Conservation (phyloP, 106 monocot species). For the Allium fistulosum region DNA sequence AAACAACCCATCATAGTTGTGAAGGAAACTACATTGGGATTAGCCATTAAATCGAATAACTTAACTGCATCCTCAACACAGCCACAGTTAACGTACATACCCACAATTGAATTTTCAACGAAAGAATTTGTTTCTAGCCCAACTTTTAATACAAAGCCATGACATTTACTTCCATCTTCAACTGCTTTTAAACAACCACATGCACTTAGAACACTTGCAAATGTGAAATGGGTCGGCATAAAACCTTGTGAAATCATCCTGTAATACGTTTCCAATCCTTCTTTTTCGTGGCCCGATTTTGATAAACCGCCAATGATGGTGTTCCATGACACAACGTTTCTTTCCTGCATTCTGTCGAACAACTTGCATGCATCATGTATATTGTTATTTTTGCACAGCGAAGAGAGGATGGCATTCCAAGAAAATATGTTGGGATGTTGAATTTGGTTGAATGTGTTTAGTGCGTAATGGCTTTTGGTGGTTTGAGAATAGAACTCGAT, state of each 20-base stretch:
- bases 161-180: conserved; percentile 41
- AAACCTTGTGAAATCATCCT: conserved; percentile 49
- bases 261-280: conserved; percentile 47
- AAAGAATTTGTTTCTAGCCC: conserved; percentile 47
- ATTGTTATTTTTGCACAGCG: conserved; percentile 26
- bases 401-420: conserved; percentile 61
- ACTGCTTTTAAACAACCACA: conserved; percentile 35
- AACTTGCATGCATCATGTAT: conserved; percentile 32
- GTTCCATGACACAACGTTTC: conserved; percentile 83
- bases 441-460: conserved; percentile 36
- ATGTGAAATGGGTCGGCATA: conserved; percentile 59
- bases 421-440: conserved; percentile 58
- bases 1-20: conserved; percentile 89
- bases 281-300: conserved; percentile 16
- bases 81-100: conserved; percentile 70
- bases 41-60: conserved; percentile 48
- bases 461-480: conserved; percentile 16
- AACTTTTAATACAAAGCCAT: conserved; percentile 54
- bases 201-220: conserved; percentile 71
- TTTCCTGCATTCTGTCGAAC: conserved; percentile 67
- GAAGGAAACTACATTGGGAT: conserved; percentile 79
- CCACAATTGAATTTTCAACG: conserved; percentile 73
- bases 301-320: conserved; percentile 45
- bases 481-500: conserved; percentile 58
- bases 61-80: conserved; percentile 31